Evolutionary conservation across 225 moss, liverwort and hornwort genomes (phyloP).

Genomic region (Marchantia paleacea): DNA sequence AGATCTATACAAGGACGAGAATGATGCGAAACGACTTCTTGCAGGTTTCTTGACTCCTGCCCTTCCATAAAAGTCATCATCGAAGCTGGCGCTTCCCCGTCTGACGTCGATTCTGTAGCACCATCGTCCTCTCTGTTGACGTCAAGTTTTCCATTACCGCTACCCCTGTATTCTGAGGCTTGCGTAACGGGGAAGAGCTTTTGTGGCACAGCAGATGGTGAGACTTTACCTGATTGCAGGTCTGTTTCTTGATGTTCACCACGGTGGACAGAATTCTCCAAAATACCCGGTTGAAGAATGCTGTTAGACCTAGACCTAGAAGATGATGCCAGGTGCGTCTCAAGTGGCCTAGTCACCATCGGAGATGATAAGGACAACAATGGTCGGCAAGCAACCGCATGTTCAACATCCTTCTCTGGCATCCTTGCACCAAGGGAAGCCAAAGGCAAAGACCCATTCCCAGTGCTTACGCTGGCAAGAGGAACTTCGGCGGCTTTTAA

Average conservation of each 20-base stretch:
- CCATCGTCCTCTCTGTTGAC: slow-evolving; percentile 43
- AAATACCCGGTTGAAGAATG: slow-evolving; percentile 41
- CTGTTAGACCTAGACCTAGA: slow-evolving; percentile 51
- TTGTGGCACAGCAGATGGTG: slow-evolving; percentile 37
- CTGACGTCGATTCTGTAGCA: slow-evolving; percentile 38
- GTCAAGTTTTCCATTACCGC: slow-evolving; percentile 33
- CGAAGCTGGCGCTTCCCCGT: slow-evolving; percentile 37
- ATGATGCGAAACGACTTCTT: slow-evolving; percentile 40
- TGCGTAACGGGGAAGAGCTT: slow-evolving; percentile 39
- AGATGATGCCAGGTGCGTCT: slow-evolving; percentile 39
- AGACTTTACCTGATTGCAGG: slow-evolving; percentile 31
- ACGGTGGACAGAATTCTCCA: slow-evolving; percentile 33
- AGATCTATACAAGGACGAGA: slow-evolving; percentile 61
- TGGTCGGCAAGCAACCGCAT: slow-evolving; percentile 20
- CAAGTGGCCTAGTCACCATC: slow-evolving; percentile 34
- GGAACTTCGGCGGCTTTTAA: slow-evolving; percentile 41
- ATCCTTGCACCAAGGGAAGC: slow-evolving; percentile 21
- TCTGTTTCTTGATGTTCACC: slow-evolving; percentile 30
- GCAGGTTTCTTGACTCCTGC: slow-evolving; percentile 33
- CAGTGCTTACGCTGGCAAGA: slow-evolving; percentile 26
- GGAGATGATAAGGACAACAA: slow-evolving; percentile 39
- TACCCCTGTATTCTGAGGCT: slow-evolving; percentile 36
- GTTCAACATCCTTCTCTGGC: slow-evolving; percentile 21
- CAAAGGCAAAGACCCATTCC: slow-evolving; percentile 29
- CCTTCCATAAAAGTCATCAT: slow-evolving; percentile 42